Evolutionary conservation across 2,329 filamentous ascomycete genomes (phyloP), one percentile per base, ranked within the genome.

Genomic region (Neofusicoccum laricinum): DNA sequence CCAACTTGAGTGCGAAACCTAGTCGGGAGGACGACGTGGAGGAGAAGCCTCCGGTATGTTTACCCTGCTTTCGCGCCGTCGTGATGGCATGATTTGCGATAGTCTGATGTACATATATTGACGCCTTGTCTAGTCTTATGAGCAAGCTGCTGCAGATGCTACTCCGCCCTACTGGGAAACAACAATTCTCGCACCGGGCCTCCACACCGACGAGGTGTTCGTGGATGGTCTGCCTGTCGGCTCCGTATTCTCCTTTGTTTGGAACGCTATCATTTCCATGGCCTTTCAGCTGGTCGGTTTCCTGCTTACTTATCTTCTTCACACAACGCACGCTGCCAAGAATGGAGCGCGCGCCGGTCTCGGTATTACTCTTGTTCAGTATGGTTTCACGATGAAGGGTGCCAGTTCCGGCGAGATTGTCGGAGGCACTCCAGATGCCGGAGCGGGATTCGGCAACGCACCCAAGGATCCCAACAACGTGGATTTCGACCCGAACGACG

Each of bases 121-220:
- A 83, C 75, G 51, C 45, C 11, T 55, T 43, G 40, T 66, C 15
- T 71, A 97, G 92, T 93, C 94, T 40, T 99, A 99, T 77, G 95
- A 99, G 84, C 94, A 98, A 86, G 95, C 95, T 15, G 95, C 95
- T 2, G 94, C 94, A 46, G 95, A 99, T 77, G 90, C 93, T 25
- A 95, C 95, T 53, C 95, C 95, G 1, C 95, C 95, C 0, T 99
- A 99, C 79, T 99, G 95, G 95, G 95, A 99, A 81, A 99, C 95
- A 5, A 98, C 95, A 0, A 97, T 99, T 68, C 86, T 99, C 59
- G 94, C 93, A 0, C 95, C 95, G 0, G 95, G 94, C 63, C 87
- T 95, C 68, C 91, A 90, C n/a, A 87, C 89, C 43, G 93, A 98
- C 74, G 95, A 99, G 77, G 94, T 99, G 53, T 99, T 95, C 73